Evolutionary conservation across 305 asterid species (phyloP).

Genomic region (Fraxinus platypoda): DNA sequence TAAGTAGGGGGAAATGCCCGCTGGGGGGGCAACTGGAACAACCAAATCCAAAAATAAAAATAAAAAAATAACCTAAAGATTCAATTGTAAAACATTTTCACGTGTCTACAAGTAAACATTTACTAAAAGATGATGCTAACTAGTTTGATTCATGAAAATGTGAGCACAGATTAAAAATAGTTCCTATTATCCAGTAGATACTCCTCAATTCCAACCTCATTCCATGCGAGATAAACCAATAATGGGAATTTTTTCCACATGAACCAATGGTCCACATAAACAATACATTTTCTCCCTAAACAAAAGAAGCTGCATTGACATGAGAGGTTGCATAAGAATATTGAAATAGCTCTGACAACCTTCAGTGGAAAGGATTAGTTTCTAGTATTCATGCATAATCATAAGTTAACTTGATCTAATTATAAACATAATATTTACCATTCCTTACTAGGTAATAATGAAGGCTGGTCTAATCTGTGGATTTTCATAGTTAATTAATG

Average conservation of each 20-base stretch:
- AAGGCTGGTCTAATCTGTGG: background rate
- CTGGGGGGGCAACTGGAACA: background rate
- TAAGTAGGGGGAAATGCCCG: background rate
- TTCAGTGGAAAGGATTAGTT: conserved; percentile 2
- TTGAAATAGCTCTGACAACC: background rate
- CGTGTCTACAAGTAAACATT: background rate
- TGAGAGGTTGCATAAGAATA: background rate
- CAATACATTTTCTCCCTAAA: background rate
- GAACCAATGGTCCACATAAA: background rate
- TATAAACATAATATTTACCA: background rate
- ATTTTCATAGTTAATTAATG: background rate
- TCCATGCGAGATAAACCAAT: background rate
- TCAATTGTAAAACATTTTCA: background rate
- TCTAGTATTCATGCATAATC: background rate
- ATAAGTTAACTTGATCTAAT: background rate
- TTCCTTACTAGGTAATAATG: background rate
- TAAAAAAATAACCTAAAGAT: background rate
- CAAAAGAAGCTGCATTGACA: background rate
- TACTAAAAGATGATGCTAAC: background rate
- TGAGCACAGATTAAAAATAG: background rate
- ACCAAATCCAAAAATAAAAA: background rate
- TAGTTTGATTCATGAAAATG: background rate
- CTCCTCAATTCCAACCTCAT: background rate
- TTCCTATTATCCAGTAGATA: background rate
- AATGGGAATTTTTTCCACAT: background rate